phyloP scores from a whole-genome alignment of 345 rosid species.

The Erucastrum elatum region DNA sequence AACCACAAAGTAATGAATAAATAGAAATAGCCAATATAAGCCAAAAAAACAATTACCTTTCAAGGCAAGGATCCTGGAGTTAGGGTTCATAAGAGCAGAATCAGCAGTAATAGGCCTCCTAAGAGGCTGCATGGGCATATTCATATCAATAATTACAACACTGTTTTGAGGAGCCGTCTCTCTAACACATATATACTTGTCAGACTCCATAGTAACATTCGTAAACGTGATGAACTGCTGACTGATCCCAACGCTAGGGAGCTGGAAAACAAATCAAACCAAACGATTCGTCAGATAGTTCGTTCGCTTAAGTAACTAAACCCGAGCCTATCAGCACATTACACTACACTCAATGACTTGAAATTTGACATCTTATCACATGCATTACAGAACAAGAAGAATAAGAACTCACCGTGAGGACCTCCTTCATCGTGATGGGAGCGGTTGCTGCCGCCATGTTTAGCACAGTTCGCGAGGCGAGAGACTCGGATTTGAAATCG shows the following conservation, averaged over 20 bases:
- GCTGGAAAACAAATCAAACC: conserved; percentile 39
- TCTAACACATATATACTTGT: conserved; percentile 81
- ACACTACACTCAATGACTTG: background rate
- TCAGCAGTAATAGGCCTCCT: conserved; percentile 86
- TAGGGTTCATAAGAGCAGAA: conserved; percentile 85
- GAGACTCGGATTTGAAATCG: conserved; percentile 25
- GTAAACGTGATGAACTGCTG: conserved; percentile 75
- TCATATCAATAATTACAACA: conserved; percentile 81
- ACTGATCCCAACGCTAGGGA: conserved; percentile 33
- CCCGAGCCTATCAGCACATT: background rate
- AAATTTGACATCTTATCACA: background rate
- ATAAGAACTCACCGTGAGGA: conserved; percentile 59
- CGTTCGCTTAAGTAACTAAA: background rate
- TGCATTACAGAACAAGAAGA: conserved; percentile 5
- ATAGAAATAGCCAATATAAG: background rate
- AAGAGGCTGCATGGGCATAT: conserved; percentile 77
- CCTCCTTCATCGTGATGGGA: conserved; percentile 92
- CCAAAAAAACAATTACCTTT: conserved; percentile 49
- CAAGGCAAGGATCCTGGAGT: conserved; percentile 77
- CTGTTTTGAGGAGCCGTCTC: conserved; percentile 87
- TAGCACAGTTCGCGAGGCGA: conserved; percentile 45
- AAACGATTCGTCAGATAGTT: conserved; percentile 14
- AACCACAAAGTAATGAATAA: background rate
- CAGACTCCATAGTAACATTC: conserved; percentile 83
- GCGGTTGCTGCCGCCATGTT: conserved; percentile 92